Evolutionary conservation across 2,329 filamentous ascomycete genomes (phyloP), one percentile per base, ranked within the genome.

Genomic region (Westerdykella aurantiaca): DNA sequence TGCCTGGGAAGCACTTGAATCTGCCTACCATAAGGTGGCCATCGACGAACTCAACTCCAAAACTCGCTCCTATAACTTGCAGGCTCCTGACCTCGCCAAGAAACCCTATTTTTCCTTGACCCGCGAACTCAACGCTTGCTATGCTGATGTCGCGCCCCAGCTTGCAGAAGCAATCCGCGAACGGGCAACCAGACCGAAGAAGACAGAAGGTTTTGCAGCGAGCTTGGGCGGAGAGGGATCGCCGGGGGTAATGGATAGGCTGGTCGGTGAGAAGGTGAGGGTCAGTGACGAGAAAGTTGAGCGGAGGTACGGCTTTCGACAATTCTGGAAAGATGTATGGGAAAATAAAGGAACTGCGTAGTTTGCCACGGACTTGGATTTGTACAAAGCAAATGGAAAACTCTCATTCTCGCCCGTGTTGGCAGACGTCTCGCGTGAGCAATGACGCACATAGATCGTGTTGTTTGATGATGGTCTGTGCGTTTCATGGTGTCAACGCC

Each of bases 1-100:
- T 0, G 70, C 77, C 1, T 96, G 91, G 85, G 79, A 93, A 51
- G 69, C 73, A 16, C 77, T 79, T 5, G 88, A 97, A 66, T 69
- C 72, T 3, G 74, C 82, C 6, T 97, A 95, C 69, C 81, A 90
- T 63, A 79, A 78, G 33, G 76, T 93, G 5, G 80, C 87, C 5
- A 78, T 98, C 51, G 77, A 79, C 38, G 81, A 87, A 44, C 79
- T 97, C 44, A 97, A 97, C 67, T 68, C 71, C 23, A 75, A 94
- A 39, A 85, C 88, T 6, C 80, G 93, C 21, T 86, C 86, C 12
- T 98, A 98, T 72, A 97, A 97, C 57, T 79, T 97, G 3, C 91
- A 95, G 82, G 91, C 93, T 0, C 93, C 93, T 0, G 84, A 88
- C 43, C 76, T 95, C 1, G 90, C 91, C 2, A 94, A 93, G 69